A percentile compares a stretch with the other conserved stretches of the same genome.
Conservation (phyloP, 805 yeast species). For the Candida anglica region DNA sequence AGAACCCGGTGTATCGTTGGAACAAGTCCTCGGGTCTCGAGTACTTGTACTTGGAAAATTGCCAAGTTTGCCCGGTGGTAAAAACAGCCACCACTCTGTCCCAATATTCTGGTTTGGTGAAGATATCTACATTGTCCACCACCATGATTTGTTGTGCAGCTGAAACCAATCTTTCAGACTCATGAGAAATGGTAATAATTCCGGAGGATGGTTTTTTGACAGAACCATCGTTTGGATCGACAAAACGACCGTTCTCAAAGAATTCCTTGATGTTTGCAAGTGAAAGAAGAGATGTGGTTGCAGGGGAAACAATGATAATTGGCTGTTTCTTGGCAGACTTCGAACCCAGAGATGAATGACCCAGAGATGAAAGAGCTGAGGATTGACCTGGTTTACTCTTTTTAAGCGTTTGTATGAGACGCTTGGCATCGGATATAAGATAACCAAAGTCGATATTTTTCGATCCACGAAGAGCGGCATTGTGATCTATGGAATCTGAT, state of each 20-base stretch:
- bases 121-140: conserved; percentile 81
- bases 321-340: conserved; percentile 40
- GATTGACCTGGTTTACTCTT: conserved; percentile 9
- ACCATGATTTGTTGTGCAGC: conserved; percentile 67
- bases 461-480: conserved; percentile 59
- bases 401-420: conserved; percentile 51
- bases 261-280: conserved; percentile 38
- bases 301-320: conserved; percentile 41
- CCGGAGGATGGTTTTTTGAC: conserved; percentile 28
- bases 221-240: conserved; percentile 46
- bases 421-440: conserved; percentile 63
- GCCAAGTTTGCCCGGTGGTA: conserved; percentile 98
- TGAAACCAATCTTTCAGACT: conserved; percentile 45
- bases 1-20: conserved; percentile 80
- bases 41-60: conserved; percentile 83
- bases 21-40: conserved; percentile 75
- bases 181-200: conserved; percentile 50
- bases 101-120: conserved; percentile 94
- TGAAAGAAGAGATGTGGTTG: conserved; percentile 39
- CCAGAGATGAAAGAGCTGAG: conserved; percentile 6
- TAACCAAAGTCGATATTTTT: conserved; percentile 66
- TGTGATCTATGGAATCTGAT: conserved; percentile 52
- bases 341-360: conserved; percentile 5
- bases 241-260: conserved; percentile 67
- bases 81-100: conserved; percentile 92